Evolutionary conservation across 352 stramenopile species (phyloP).

Genomic region (Phytophthora vignae): DNA sequence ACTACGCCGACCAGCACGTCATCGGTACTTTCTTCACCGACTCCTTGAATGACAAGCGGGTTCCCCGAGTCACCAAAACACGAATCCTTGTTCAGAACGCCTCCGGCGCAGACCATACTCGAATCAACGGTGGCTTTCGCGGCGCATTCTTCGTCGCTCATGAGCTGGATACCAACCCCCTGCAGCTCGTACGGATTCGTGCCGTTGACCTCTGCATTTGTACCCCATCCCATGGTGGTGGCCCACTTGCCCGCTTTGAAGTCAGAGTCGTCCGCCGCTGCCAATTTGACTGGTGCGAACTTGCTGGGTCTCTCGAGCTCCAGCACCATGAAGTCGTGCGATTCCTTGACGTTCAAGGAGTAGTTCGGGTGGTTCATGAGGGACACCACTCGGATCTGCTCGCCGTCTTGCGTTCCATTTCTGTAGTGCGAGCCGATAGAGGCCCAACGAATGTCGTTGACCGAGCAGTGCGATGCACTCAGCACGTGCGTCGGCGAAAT

Average conservation of each 20-base stretch:
- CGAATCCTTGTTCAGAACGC: slow-evolving; percentile 39
- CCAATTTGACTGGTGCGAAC: slow-evolving; percentile 41
- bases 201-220: slow-evolving; percentile 30
- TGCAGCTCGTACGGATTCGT: slow-evolving; percentile 41
- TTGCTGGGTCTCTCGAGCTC: slow-evolving; percentile 43
- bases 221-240: slow-evolving; percentile 44
- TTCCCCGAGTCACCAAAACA: slow-evolving; percentile 65
- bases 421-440: slow-evolving; percentile 12
- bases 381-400: slow-evolving; percentile 10
- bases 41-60: slow-evolving; percentile 37
- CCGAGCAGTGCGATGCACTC: slow-evolving; percentile 15
- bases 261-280: slow-evolving; percentile 24
- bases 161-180: slow-evolving; percentile 42
- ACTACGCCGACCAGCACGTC: slow-evolving; percentile 53
- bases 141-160: slow-evolving; percentile 44
- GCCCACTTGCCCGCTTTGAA: slow-evolving; percentile 32
- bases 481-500: slow-evolving; percentile 16
- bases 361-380: slow-evolving; percentile 12
- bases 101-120: slow-evolving; percentile 64
- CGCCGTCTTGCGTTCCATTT: slow-evolving; percentile 22
- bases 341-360: slow-evolving; percentile 1
- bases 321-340: slow-evolving; percentile 48
- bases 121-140: slow-evolving; percentile 21
- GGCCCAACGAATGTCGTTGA: slow-evolving; percentile 5
- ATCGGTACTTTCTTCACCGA: background rate